Base-by-base conservation (phyloP, 441 rosid genomes). In the Biscutella auriculata region DNA sequence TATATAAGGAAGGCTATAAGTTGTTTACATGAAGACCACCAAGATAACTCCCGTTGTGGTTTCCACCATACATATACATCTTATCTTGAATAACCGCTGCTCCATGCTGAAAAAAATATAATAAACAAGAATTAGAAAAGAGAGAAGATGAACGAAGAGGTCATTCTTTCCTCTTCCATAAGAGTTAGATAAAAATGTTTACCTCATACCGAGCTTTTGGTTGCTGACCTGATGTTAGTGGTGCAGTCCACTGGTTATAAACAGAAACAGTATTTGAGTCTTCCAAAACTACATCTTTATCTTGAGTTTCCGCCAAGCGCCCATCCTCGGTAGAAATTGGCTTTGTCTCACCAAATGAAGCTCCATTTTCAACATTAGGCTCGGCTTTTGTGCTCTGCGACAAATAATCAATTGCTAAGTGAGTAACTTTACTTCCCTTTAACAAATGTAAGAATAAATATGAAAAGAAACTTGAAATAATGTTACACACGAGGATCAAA, bases 191-290 rank as follows among this genome's bases (percentile, higher is more conserved):
- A 19, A 19, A 39, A 42, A 27, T 29, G 28, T 37, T 60, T 67
- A 90, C 99, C 96, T 90, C 97, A 47, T 94, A 94, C 53, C 97
- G 92, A 62, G 95, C 78, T 78, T 77, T 94, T 44, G 99, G 99
- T 35, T 36, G 69, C 71, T 77, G 95, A 36, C 99, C 95, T 52
- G 87, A 85, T 75, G 77, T 72, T 55, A 79, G 80, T 62, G 95
- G 96, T 44, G 72, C 68, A 70, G 70, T 74, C 99, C 99, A 94
- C 70, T 86, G 85, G 77, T 88, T 97, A 73, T 88, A 94, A 28
- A 87, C 81, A 69, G 71, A 79, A 76, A 85, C 63, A 32, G 82
- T 65, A 79, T 82, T 84, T 60, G 81, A 74, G 59, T 81, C 83
- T 85, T 85, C 97, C 5, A 77, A 84, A 65, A 88, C 85, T 14